Evolutionary conservation across 495 filamentous ascomycete species (phyloP).

Genomic region (Penicillium robsamsonii): DNA sequence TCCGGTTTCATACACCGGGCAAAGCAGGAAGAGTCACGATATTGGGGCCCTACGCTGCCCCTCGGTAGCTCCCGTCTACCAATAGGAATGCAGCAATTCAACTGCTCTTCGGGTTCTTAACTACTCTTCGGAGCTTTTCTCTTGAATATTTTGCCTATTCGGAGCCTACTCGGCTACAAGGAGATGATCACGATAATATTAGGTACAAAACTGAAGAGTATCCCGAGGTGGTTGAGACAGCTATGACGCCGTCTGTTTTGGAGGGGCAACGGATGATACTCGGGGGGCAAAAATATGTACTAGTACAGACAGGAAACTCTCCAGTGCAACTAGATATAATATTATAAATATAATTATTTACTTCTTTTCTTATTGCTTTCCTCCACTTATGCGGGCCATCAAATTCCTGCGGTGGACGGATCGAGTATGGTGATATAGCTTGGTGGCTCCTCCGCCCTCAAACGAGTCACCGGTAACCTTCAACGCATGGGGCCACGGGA

Average conservation of each 20-base stretch:
- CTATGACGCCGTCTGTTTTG: constrained; percentile 3
- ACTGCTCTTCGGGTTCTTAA: constrained; percentile 23
- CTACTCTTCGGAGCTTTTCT: constrained; percentile 24
- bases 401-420: constrained; percentile 24
- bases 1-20: constrained; percentile 54
- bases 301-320: neutral
- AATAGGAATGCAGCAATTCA: constrained; percentile 29
- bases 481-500: constrained; percentile 14
- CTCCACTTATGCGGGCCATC: neutral
- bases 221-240: constrained; percentile 9
- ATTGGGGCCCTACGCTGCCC: constrained; percentile 29
- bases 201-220: neutral
- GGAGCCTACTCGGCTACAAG: constrained; percentile 27
- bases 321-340: neutral
- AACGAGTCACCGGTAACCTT: constrained; percentile 26
- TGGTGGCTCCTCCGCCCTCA: constrained; percentile 23
- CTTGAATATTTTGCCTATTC: constrained; percentile 37
- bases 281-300: constrained; percentile 15
- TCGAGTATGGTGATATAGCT: constrained; percentile 17
- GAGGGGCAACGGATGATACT: constrained; percentile 17
- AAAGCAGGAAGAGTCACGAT: constrained; percentile 51
- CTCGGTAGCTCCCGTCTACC: constrained; percentile 39
- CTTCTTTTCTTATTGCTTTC: too few species aligned
- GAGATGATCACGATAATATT: constrained; percentile 12
- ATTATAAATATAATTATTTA: neutral